These are phyloP conservation scores for Lyophyllum decastes DNA, from an alignment of 768 basidiomycete genomes.

Conservation along the genomic window DNA sequence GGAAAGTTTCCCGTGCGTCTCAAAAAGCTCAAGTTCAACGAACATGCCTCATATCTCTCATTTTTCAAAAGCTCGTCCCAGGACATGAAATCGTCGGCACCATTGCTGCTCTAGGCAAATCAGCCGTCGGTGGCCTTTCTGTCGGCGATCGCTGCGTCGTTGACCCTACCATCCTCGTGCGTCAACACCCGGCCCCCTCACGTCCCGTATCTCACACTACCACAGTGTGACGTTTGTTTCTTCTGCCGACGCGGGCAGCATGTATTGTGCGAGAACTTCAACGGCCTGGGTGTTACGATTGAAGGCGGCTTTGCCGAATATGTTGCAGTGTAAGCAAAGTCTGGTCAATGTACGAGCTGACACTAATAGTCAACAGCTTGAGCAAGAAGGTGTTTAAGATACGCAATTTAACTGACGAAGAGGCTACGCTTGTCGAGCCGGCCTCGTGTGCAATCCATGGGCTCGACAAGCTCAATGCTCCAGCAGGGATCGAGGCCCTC, in stretches of 20 bases:
- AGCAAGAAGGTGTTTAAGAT: conserved; percentile 74
- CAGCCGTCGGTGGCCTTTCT: conserved; percentile 57
- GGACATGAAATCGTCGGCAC: conserved; percentile 39
- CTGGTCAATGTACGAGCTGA: background rate
- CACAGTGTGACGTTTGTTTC: conserved; percentile 55
- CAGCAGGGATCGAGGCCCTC: conserved; percentile 72
- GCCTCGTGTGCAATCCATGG: conserved; percentile 82
- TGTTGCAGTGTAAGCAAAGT: conserved; percentile 56
- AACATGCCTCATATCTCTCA: background rate
- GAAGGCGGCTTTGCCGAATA: conserved; percentile 79
- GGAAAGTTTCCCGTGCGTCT: conserved; percentile 63
- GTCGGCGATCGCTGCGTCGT: conserved; percentile 70
- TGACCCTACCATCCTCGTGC: conserved; percentile 56
- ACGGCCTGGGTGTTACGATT: conserved; percentile 60
- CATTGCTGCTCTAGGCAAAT: conserved; percentile 38
- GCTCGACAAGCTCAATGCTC: conserved; percentile 69
- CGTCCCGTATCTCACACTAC: background rate
- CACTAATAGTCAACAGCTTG: conserved; percentile 37
- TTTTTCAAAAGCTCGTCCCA: conserved; percentile 37
- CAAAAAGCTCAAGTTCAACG: background rate
- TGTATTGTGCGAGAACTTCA: conserved; percentile 72
- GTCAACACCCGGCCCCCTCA: conserved; percentile 9
- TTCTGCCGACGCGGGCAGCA: conserved; percentile 72
- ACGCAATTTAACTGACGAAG: conserved; percentile 73
- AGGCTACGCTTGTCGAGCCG: conserved; percentile 76